phyloP scores from a whole-genome alignment of 768 basidiomycete species.

The Mycena alexandri region DNA sequence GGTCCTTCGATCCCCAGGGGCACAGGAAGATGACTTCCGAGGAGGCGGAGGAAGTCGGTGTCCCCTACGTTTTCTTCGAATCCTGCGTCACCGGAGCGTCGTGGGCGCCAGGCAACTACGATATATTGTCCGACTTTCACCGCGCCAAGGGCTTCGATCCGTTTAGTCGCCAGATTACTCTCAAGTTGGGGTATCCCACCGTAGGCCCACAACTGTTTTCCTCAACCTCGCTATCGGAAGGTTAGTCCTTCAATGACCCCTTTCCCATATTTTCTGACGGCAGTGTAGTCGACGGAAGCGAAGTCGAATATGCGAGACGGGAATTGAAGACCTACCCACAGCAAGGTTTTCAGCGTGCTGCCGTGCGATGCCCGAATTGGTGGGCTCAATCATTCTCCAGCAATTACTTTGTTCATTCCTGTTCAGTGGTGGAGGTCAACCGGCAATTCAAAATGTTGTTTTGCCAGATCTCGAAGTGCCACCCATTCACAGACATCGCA shows the following conservation, averaged over 20 bases:
- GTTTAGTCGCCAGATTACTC: background rate
- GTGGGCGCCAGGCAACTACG: constrained; percentile 7
- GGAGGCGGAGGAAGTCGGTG: constrained; percentile 9
- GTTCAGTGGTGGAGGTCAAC: background rate
- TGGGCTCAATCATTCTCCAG: background rate
- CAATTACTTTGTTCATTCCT: background rate
- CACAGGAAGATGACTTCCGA: background rate
- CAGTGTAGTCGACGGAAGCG: constrained; percentile 1
- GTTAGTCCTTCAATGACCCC: background rate
- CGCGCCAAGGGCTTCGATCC: constrained; percentile 10
- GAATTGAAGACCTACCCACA: constrained; percentile 11
- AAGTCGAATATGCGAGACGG: constrained; percentile 1
- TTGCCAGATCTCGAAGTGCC: constrained; percentile 14
- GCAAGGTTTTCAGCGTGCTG: background rate
- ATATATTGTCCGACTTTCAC: constrained; percentile 9
- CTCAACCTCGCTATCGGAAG: constrained; percentile 5
- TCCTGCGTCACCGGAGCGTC: constrained; percentile 1
- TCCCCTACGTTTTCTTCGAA: constrained; percentile 20
- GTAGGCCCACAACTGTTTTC: background rate
- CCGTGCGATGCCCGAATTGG: constrained; percentile 6
- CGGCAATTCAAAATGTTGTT: constrained; percentile 6
- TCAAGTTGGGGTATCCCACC: constrained; percentile 3
- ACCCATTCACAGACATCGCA: constrained; percentile 16
- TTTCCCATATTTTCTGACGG: background rate
- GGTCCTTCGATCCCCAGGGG: constrained; percentile 13